Base-by-base conservation (phyloP, 345 rosid genomes). In the Lepidium africanum region DNA sequence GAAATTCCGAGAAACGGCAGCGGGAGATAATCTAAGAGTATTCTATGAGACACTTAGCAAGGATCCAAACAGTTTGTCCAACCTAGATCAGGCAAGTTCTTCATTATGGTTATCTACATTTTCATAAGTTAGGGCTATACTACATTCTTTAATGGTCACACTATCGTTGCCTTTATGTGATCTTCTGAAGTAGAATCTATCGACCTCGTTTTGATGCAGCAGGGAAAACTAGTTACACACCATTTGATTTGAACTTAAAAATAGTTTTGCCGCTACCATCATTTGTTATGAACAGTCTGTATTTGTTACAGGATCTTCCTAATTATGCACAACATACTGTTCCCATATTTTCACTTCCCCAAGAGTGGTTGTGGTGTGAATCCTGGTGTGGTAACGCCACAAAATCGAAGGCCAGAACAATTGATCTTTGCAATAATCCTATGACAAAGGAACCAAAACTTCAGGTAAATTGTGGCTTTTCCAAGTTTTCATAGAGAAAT, bases 371-470 rank as follows among this genome's bases (percentile, higher is more conserved):
- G 35, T 89, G 99, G 99, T 94, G 99, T 56, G 99, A 94, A 71
- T 94, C 99, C 35, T 94, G 99, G 99, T 94, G 99, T 56, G 99
- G 99, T 63, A 91, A 87, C 76, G 85, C 96, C 71, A 89, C 99
- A 54, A 94, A 94, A 80, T 63, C 90, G n/a, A 91, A 77, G 73
- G 99, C 99, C 58, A 91, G 87, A 75, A 93, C 98, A 35, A 90
- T 93, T 41, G 98, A 93, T 73, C 95, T 94, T 69, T 94, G 99
- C 89, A 94, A 94, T 78, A 94, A 94, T 81, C 99, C 97, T 46
- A 94, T 91, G 99, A 94, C 97, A 38, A 94, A 94, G 76, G 99
- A 94, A 72, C 99, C 99, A 47, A 94, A 94, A 75, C 97, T 94
- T 77, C 86, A 91, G 96, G 99, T 87, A 69, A 57, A 37, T 16